Evolutionary conservation across 176 grass and related monocot species (phyloP), one percentile per base, ranked within the genome.

Genomic region (Neostapfia colusana): DNA sequence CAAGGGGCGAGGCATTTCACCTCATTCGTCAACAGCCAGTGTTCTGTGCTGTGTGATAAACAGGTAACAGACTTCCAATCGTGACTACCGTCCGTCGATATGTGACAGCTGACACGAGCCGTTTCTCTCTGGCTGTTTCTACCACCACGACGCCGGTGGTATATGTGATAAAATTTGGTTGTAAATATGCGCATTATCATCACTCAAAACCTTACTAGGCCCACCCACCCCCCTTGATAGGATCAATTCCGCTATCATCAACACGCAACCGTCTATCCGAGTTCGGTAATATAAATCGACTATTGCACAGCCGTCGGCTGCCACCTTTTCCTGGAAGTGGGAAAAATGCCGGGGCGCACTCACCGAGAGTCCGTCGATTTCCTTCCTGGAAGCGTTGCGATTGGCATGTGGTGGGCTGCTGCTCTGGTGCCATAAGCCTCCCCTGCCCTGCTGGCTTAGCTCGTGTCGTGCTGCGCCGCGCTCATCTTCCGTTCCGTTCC

Each of bases 271-370:
- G 75, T 62, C 54, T 25, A 69, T n/a, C 46, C 46, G 55, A 42
- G 53, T 69, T 83, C 7, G 59, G 67, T 63, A 34, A 15, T 56
- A 48, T 65, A 80, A 54, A 54, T 56, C 11, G 53, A 56, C 24
- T 56, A 65, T 69, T 84, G 76, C n/a, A n/a, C 63, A 28, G 36
- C 26, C 74, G 55, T 63, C 50, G 76, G 54, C 60, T 75, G 79
- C 81, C 63, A 24, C 63, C 39, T 82, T 65, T 46, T 25, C 48
- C 37, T 43, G 34, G 55, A 27, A 18, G 46, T 48, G n/a, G 68
- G 59, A 81, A 80, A 88, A 84, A 75, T 59, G 70, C 27, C 57
- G n/a, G n/a, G 69, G 81, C 76, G 81, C 81, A 81, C 76, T 84
- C 45, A 77, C 86, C 71, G 86, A 88, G 84, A 88, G 76, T 80